Conservation (phyloP, 306 rosid species). For the Quercus berberidifolia region DNA sequence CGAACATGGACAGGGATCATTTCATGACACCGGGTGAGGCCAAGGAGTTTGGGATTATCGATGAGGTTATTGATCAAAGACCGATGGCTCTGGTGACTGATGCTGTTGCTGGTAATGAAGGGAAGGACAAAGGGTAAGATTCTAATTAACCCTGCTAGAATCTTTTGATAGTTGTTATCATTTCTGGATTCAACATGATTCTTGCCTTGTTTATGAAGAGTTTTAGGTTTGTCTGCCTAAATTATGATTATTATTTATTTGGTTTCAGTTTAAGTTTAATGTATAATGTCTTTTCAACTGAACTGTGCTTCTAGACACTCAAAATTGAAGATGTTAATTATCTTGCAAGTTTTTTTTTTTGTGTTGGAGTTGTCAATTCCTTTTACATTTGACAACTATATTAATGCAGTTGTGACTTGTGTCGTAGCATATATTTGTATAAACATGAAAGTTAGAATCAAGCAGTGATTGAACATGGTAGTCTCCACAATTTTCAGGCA, state of each 20-base stretch:
- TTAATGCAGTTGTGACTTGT: not conserved
- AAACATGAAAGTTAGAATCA: not conserved
- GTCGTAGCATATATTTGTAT: not conserved
- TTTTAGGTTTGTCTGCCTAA: not conserved
- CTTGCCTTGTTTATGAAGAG: not conserved
- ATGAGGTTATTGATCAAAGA: slow-evolving; percentile 91
- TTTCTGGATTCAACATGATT: not conserved
- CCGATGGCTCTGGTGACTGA: slow-evolving; percentile 82
- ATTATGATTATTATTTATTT: not conserved
- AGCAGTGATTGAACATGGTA: not conserved
- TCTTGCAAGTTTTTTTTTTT: not conserved
- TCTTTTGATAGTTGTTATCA: not conserved
- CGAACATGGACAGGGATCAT: slow-evolving; percentile 85
- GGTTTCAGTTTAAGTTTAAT: not conserved
- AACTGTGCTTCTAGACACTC: not conserved
- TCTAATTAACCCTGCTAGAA: not conserved
- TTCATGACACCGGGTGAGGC: slow-evolving; percentile 91
- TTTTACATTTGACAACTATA: not conserved
- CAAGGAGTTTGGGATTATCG: slow-evolving; percentile 86
- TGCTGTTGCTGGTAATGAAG: slow-evolving; percentile 55
- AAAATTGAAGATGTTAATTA: not conserved
- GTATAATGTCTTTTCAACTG: not conserved
- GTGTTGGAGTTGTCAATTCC: not conserved
- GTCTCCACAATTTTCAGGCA: not conserved
- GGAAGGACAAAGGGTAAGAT: slow-evolving; percentile 57